Conservation (phyloP, 306 rosid genomes). For the Rosa persica region DNA sequence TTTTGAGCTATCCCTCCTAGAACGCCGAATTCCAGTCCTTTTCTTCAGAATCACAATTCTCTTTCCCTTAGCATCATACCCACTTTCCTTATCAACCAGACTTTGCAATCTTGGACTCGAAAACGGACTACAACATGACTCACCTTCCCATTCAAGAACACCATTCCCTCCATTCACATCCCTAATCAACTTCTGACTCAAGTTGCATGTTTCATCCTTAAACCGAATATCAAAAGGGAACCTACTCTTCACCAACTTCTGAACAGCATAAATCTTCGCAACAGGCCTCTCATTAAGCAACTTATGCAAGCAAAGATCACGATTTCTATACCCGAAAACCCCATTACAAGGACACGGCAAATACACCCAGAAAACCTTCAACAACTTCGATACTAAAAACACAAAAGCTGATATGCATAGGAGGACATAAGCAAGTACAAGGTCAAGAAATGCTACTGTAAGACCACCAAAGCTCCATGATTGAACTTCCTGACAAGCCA, state of each 20-base stretch:
- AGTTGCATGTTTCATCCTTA: slow-evolving; percentile 29
- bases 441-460: slow-evolving; percentile 63
- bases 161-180: slow-evolving; percentile 31
- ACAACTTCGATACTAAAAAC: slow-evolving; percentile 51
- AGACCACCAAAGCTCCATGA: slow-evolving; percentile 75
- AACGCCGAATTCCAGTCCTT: slow-evolving; percentile 54
- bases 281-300: slow-evolving; percentile 60
- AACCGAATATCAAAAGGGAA: slow-evolving; percentile 65
- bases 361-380: slow-evolving; percentile 41
- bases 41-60: slow-evolving; percentile 45
- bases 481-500: slow-evolving; percentile 44
- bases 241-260: slow-evolving; percentile 43
- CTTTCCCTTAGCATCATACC: slow-evolving; percentile 64
- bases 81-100: slow-evolving; percentile 48
- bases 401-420: slow-evolving; percentile 55
- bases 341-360: slow-evolving; percentile 88
- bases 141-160: slow-evolving; percentile 50
- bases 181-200: slow-evolving; percentile 28
- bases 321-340: slow-evolving; percentile 53
- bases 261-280: slow-evolving; percentile 46
- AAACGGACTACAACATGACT: slow-evolving; percentile 47
- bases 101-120: slow-evolving; percentile 39
- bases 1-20: slow-evolving; percentile 39
- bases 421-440: slow-evolving; percentile 64
- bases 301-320: slow-evolving; percentile 52